Percentiles rank a stretch among this genome's conserved stretches.
phyloP scores from a whole-genome alignment of 305 asterid genomes.

The Fraxinus angustifolia region DNA sequence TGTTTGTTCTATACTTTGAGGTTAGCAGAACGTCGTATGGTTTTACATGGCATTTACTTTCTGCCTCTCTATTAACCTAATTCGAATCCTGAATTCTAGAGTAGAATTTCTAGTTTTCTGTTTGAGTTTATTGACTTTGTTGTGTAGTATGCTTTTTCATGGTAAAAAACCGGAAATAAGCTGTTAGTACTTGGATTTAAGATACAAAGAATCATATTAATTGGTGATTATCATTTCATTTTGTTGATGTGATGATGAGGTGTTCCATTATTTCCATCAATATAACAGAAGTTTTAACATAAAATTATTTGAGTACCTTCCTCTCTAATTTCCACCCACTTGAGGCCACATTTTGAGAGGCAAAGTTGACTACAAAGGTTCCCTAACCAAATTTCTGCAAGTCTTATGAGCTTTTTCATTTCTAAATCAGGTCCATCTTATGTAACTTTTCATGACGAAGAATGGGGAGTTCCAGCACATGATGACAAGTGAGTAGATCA shows the following conservation, averaged over 20 bases:
- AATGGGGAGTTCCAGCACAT: conserved; percentile 48
- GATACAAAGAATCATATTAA: background rate
- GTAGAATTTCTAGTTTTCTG: background rate
- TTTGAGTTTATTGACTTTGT: background rate
- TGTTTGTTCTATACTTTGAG: background rate
- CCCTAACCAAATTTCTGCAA: background rate
- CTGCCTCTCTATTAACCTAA: background rate
- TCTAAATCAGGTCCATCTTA: conserved; percentile 33
- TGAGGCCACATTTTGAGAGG: background rate
- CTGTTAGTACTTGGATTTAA: background rate
- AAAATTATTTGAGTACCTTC: background rate
- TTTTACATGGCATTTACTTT: background rate
- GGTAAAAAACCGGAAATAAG: background rate
- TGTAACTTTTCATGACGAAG: conserved; percentile 44
- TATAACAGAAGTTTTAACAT: background rate
- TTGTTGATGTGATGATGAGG: background rate
- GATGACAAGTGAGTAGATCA: conserved; percentile 37
- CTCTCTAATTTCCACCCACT: background rate
- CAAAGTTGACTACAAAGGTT: background rate
- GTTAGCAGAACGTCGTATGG: background rate
- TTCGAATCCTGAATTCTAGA: background rate
- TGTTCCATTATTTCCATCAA: background rate
- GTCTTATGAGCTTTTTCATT: conserved; percentile 10
- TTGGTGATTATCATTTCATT: background rate
- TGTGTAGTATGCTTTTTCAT: background rate